These are phyloP conservation scores for Sporopachydermia lactativora DNA, from an alignment of 805 yeast species.

Conservation along the genomic window DNA sequence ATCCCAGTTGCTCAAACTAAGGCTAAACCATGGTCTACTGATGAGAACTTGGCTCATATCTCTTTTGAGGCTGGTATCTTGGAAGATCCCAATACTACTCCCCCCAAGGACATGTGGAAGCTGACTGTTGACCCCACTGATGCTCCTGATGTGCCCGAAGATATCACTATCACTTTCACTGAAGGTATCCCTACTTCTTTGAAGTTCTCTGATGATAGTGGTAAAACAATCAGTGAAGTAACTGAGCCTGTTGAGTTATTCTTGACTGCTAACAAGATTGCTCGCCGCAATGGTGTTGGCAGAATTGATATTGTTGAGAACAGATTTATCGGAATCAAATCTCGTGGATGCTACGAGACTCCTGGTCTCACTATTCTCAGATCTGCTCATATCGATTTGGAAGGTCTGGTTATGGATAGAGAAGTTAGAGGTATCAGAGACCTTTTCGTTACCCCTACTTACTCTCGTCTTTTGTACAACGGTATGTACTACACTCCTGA, in stretches of 20 bases:
- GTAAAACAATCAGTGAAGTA: slow-evolving; percentile 32
- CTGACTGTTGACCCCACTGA: slow-evolving; percentile 90
- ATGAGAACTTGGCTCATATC: slow-evolving; percentile 97
- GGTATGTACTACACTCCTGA: slow-evolving; percentile 98
- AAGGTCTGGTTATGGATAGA: slow-evolving; percentile 93
- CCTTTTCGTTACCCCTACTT: slow-evolving; percentile 84
- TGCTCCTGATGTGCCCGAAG: slow-evolving; percentile 91
- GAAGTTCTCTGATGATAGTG: slow-evolving; percentile 43
- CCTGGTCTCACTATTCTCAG: slow-evolving; percentile 95
- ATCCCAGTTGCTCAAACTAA: slow-evolving; percentile 96
- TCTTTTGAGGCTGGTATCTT: slow-evolving; percentile 98
- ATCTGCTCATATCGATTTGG: slow-evolving; percentile 88
- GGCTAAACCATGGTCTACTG: slow-evolving; percentile 99
- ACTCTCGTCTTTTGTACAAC: slow-evolving; percentile 83
- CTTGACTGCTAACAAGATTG: slow-evolving; percentile 83
- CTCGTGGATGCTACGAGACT: slow-evolving; percentile 99
- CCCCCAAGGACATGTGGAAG: slow-evolving; percentile 99
- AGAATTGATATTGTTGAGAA: slow-evolving; percentile 98
- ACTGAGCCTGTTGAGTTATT: slow-evolving; percentile 88
- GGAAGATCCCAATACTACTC: slow-evolving; percentile 97
- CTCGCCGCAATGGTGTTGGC: slow-evolving; percentile 99
- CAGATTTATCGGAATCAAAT: slow-evolving; percentile 96
- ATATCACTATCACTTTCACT: slow-evolving; percentile 65
- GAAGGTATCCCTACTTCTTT: slow-evolving; percentile 84
- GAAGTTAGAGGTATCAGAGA: slow-evolving; percentile 97